Evolutionary conservation across 2,329 filamentous ascomycete genomes (phyloP).

Genomic region (Colletotrichum musicola): DNA sequence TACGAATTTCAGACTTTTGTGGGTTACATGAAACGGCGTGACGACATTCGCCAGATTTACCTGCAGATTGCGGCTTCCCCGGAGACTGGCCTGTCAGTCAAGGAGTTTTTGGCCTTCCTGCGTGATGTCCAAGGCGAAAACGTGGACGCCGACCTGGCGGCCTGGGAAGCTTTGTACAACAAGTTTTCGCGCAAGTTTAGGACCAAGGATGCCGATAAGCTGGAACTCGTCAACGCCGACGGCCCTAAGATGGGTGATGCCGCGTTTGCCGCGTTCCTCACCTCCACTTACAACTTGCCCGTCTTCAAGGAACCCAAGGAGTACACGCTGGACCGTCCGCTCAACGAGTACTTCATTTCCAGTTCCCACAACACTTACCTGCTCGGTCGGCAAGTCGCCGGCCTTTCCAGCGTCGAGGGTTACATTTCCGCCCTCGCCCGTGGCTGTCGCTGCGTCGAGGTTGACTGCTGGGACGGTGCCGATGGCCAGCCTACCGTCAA

Average conservation of each 20-base stretch:
- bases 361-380: conserved; percentile 99
- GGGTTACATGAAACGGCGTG: conserved; percentile 82
- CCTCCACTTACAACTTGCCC: conserved; percentile 79
- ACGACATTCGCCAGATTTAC: conserved; percentile 84
- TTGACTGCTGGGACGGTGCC: conserved; percentile 97
- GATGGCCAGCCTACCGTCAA: conserved; percentile 91
- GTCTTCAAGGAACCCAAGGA: conserved; percentile 71
- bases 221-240: conserved; percentile 53
- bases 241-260: conserved; percentile 75
- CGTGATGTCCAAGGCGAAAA: conserved; percentile 81
- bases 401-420: conserved; percentile 91
- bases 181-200: conserved; percentile 74
- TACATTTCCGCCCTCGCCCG: conserved; percentile 91
- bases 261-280: conserved; percentile 82
- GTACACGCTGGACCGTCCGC: conserved; percentile 79
- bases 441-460: conserved; percentile 94
- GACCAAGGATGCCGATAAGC: conserved; percentile 57
- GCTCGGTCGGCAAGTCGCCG: conserved; percentile 88
- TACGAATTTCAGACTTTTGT: conserved; percentile 88
- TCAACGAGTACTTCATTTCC: conserved; percentile 98
- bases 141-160: conserved; percentile 71
- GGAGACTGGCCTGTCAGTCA: conserved; percentile 74
- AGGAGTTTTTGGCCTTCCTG: conserved; percentile 83
- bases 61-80: conserved; percentile 69
- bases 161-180: conserved; percentile 81